A percentile compares a stretch with the other conserved stretches of the same genome.
Conservation (phyloP, 768 basidiomycete species). For the Trametes maxima region DNA sequence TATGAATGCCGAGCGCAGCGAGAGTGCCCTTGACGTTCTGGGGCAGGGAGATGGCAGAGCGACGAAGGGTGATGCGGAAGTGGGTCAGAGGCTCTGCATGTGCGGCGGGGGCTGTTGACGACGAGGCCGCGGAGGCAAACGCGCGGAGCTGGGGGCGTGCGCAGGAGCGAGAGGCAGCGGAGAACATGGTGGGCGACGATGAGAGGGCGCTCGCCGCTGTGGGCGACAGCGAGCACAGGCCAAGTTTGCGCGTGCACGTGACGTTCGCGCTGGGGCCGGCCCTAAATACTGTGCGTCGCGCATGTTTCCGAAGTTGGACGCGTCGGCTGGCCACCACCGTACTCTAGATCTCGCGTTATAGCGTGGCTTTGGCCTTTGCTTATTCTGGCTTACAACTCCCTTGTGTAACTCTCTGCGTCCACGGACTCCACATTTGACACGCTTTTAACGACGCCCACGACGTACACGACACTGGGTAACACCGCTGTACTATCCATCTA, state of each 20-base stretch:
- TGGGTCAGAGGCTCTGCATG: slow-evolving; percentile 55
- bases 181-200: slow-evolving; percentile 13
- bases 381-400: background rate
- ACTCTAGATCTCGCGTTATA: background rate
- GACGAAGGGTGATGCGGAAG: slow-evolving; percentile 86
- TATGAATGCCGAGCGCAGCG: slow-evolving; percentile 79
- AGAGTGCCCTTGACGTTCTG: slow-evolving; percentile 72
- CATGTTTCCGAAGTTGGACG: background rate
- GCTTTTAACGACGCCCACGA: too few relatives aligned
- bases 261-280: slow-evolving; percentile 6
- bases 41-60: slow-evolving; percentile 85
- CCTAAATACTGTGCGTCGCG: slow-evolving; percentile 19
- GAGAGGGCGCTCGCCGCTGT: slow-evolving; percentile 8
- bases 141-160: slow-evolving; percentile 5
- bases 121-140: slow-evolving; percentile 2
- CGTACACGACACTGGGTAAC: too few relatives aligned
- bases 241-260: slow-evolving; percentile 19
- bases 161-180: slow-evolving; percentile 2
- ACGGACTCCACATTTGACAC: too few relatives aligned
- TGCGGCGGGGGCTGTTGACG: slow-evolving; percentile 3
- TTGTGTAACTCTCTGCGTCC: too few relatives aligned
- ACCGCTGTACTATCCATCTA: background rate
- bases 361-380: background rate
- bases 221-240: slow-evolving; percentile 8
- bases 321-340: slow-evolving; percentile 1